Percentiles rank a stretch among this genome's conserved stretches.
phyloP scores from a whole-genome alignment of 768 basidiomycete genomes.

The Mycena venus region DNA sequence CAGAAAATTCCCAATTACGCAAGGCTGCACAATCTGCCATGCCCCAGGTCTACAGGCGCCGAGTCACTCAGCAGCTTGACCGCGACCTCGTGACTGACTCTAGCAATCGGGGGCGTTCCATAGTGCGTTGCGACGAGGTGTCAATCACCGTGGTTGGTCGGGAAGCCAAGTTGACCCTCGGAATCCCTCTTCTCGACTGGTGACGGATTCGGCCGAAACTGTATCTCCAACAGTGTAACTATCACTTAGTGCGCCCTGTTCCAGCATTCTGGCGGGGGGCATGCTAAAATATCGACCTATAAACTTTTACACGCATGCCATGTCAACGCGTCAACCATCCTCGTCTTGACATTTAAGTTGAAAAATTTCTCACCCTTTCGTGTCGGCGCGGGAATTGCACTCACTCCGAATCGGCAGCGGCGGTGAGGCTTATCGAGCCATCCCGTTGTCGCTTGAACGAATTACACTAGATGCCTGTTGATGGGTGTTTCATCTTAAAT shows the following conservation, averaged over 20 bases:
- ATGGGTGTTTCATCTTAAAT: neutral
- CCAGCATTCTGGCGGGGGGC: neutral
- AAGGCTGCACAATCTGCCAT: neutral
- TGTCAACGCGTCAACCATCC: neutral
- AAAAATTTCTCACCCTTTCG: neutral
- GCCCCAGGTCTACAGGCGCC: neutral
- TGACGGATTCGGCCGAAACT: neutral
- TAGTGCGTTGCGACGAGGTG: constrained; percentile 7
- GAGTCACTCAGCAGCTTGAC: constrained; percentile 12
- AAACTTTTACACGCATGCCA: neutral
- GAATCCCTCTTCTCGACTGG: neutral
- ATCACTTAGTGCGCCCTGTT: neutral
- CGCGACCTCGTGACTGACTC: neutral
- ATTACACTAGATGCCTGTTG: neutral
- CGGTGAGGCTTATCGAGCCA: neutral
- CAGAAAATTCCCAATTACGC: too few relatives aligned
- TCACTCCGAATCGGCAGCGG: neutral
- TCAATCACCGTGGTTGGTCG: constrained; percentile 5
- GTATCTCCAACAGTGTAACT: neutral
- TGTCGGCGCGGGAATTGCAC: neutral
- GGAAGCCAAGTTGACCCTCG: neutral
- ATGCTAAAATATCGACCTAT: neutral
- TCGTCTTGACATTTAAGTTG: neutral
- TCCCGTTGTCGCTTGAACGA: neutral
- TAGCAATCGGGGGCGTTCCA: neutral